Evolutionary conservation across 2,329 filamentous ascomycete species (phyloP).

Genomic region (Achaetomium macrosporum): DNA sequence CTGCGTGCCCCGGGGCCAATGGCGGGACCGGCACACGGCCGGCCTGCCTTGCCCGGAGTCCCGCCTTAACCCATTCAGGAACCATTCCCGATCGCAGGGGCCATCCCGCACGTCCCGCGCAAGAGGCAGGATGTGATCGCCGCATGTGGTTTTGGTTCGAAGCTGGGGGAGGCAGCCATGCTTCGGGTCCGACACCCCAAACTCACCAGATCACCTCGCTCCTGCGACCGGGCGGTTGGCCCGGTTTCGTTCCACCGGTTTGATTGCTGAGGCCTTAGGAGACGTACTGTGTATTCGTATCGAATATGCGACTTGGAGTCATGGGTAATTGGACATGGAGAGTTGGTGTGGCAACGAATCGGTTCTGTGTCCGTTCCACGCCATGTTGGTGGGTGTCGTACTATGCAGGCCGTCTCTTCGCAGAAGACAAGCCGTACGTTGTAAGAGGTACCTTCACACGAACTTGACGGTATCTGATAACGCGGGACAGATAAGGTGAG

Average conservation of each 20-base stretch:
- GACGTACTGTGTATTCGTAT: no score
- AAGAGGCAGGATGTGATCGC: slow-evolving; percentile 10
- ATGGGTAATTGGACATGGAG: no score
- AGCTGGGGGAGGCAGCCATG: neutral
- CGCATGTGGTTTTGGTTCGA: slow-evolving; percentile 5
- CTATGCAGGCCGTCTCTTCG: no score
- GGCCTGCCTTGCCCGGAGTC: neutral
- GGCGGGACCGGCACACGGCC: slow-evolving; percentile 2
- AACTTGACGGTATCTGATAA: no score
- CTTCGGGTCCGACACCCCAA: no score
- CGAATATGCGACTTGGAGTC: no score
- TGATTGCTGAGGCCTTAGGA: neutral
- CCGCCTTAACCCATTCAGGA: slow-evolving; percentile 18
- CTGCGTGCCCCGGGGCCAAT: slow-evolving; percentile 22
- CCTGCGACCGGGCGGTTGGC: neutral
- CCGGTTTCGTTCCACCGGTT: neutral
- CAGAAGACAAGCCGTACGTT: no score
- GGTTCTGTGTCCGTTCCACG: no score
- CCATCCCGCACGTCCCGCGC: slow-evolving; percentile 9
- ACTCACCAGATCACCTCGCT: neutral
- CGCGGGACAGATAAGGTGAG: no score
- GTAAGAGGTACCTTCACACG: no score
- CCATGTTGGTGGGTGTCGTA: no score
- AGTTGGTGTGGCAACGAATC: no score
- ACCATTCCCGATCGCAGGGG: slow-evolving; percentile 21